Evolutionary conservation across 2,329 filamentous ascomycete genomes (phyloP).

Genomic region (Zasmidium angulare): DNA sequence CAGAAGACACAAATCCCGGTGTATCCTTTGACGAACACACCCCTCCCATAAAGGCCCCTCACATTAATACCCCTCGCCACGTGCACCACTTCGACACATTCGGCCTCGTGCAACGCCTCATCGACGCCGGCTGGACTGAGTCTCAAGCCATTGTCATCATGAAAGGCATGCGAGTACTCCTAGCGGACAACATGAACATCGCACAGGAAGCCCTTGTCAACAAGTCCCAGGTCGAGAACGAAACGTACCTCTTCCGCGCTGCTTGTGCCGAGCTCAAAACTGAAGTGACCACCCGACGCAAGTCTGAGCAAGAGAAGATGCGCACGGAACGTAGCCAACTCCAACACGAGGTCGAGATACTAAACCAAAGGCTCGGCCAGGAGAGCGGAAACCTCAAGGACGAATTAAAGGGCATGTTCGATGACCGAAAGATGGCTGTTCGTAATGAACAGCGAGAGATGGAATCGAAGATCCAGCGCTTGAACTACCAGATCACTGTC

Average conservation of each 20-base stretch:
- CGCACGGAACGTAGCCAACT: slow-evolving; percentile 79
- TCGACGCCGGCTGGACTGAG: slow-evolving; percentile 67
- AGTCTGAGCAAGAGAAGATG: slow-evolving; percentile 75
- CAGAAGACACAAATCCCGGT: slow-evolving; percentile 30
- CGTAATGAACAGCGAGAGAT: slow-evolving; percentile 81
- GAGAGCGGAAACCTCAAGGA: slow-evolving; percentile 81
- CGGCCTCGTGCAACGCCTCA: slow-evolving; percentile 77
- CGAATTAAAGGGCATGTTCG: slow-evolving; percentile 91
- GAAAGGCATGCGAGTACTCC: slow-evolving; percentile 80
- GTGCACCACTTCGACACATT: slow-evolving; percentile 98
- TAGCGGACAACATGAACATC: slow-evolving; percentile 76
- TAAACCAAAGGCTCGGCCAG: slow-evolving; percentile 80
- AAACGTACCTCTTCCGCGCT: slow-evolving; percentile 89
- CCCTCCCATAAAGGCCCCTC: slow-evolving; percentile 52
- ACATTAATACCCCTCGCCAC: slow-evolving; percentile 73
- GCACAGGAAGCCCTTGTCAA: slow-evolving; percentile 79
- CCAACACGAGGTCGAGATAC: slow-evolving; percentile 93
- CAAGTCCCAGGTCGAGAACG: slow-evolving; percentile 90
- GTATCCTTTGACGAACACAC: slow-evolving; percentile 41
- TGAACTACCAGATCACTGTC: slow-evolving; percentile 96
- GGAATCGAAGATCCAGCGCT: slow-evolving; percentile 83
- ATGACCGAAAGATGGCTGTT: slow-evolving; percentile 91
- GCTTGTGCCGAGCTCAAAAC: slow-evolving; percentile 89
- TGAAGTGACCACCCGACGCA: slow-evolving; percentile 77
- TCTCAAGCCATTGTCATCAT: slow-evolving; percentile 81